These are phyloP conservation scores for Setaria italica DNA, from an alignment of 202 grass and related monocot species.

Conservation along the genomic window DNA sequence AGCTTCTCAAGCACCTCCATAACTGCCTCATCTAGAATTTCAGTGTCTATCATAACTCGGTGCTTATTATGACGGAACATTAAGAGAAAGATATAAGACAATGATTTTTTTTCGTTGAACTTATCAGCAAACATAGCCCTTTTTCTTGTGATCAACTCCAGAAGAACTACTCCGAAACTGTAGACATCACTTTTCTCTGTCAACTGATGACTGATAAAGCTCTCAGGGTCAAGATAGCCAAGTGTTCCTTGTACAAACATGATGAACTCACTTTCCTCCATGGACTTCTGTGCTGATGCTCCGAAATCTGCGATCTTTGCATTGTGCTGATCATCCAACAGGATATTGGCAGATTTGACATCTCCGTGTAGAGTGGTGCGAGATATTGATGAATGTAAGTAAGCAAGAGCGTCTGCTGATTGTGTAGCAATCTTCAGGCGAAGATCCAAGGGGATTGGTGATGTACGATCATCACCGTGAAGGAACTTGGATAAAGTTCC, in stretches of 20 bases:
- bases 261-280: slow-evolving; percentile 51
- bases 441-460: slow-evolving; percentile 46
- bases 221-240: slow-evolving; percentile 62
- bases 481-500: slow-evolving; percentile 59
- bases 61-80: slow-evolving; percentile 36
- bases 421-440: slow-evolving; percentile 57
- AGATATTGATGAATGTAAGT: slow-evolving; percentile 59
- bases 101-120: slow-evolving; percentile 5
- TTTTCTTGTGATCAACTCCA: slow-evolving; percentile 66
- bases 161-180: slow-evolving; percentile 56
- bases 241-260: slow-evolving; percentile 57
- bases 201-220: slow-evolving; percentile 36
- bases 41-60: slow-evolving; percentile 30
- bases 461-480: slow-evolving; percentile 26
- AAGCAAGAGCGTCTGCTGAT: slow-evolving; percentile 60
- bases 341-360: slow-evolving; percentile 68
- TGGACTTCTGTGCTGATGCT: slow-evolving; percentile 53
- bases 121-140: slow-evolving; percentile 41
- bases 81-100: slow-evolving; percentile 35
- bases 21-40: slow-evolving; percentile 33
- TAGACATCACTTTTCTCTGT: background rate
- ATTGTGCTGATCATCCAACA: slow-evolving; percentile 46
- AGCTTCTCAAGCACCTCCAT: slow-evolving; percentile 36
- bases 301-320: slow-evolving; percentile 63
- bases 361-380: slow-evolving; percentile 64